These are phyloP conservation scores for Stephania japonica DNA, from an alignment of 164 flowering plant genomes.

Conservation along the genomic window DNA sequence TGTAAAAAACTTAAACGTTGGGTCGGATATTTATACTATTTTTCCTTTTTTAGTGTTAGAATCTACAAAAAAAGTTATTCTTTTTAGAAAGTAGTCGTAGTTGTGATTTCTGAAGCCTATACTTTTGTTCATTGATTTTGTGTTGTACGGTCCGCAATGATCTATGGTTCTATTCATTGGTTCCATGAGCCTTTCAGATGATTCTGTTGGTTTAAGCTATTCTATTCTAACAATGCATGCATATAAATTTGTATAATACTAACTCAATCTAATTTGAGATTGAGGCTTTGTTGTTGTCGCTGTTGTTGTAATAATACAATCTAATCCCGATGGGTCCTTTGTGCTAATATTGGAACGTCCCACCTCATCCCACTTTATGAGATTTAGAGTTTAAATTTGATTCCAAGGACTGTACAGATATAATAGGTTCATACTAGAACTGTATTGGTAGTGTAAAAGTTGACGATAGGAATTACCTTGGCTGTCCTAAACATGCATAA, in stretches of 20 bases:
- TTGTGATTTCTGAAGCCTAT: neutral
- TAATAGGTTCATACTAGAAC: neutral
- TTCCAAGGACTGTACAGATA: neutral
- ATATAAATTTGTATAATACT: no score
- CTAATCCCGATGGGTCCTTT: neutral
- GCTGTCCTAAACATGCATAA: no score
- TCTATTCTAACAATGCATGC: neutral
- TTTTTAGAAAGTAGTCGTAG: neutral
- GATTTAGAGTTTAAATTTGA: neutral
- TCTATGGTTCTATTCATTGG: neutral
- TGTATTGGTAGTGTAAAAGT: neutral
- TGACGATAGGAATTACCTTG: no score
- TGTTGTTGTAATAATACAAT: neutral
- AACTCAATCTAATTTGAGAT: neutral
- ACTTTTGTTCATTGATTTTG: neutral
- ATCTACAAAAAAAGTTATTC: neutral
- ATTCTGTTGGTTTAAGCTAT: neutral
- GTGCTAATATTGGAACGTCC: neutral
- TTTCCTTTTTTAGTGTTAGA: no score
- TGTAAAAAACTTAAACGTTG: no score
- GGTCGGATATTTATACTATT: no score
- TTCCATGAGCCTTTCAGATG: neutral
- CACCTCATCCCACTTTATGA: neutral
- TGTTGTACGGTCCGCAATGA: neutral
- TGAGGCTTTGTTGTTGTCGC: neutral